Conservation (phyloP, 495 filamentous ascomycete species). For the Sordaria brevicollis region DNA sequence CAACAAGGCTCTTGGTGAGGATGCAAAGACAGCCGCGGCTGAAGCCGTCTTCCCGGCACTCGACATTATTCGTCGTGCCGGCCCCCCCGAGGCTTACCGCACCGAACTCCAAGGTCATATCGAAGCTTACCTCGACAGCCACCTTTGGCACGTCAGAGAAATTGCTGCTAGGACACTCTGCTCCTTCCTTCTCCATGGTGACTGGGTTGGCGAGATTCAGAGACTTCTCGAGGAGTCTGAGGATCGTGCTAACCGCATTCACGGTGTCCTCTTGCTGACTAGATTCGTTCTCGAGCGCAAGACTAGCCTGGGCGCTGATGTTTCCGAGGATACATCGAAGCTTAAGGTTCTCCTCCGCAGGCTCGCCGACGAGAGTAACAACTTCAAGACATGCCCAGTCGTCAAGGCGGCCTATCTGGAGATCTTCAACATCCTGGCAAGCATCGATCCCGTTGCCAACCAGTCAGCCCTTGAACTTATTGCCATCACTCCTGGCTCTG, state of each 20-base stretch:
- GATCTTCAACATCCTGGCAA: conserved; percentile 24
- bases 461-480: not conserved
- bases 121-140: conserved; percentile 51
- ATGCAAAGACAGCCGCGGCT: conserved; percentile 29
- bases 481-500: not conserved
- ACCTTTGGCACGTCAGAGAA: conserved; percentile 80
- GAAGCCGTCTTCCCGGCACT: conserved; percentile 83
- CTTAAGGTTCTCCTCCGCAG: conserved; percentile 4
- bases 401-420: conserved; percentile 31
- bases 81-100: conserved; percentile 37
- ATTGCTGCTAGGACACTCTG: conserved; percentile 76
- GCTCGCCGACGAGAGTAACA: conserved; percentile 4
- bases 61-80: conserved; percentile 63
- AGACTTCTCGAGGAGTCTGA: conserved; percentile 30
- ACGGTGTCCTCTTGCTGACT: conserved; percentile 54
- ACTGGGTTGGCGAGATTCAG: conserved; percentile 41
- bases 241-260: conserved; percentile 32
- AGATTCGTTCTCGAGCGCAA: conserved; percentile 43
- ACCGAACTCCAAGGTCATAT: conserved; percentile 40
- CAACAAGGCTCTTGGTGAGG: conserved; percentile 25
- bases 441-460: not conserved
- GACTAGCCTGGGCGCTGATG: conserved; percentile 23
- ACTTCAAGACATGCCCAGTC: conserved; percentile 22
- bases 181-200: conserved; percentile 44
- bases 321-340: not conserved